Percentiles rank a stretch among this genome's conserved stretches.
Conservation (phyloP, 2,329 filamentous ascomycete genomes). For the Aspergillus fijiensis region DNA sequence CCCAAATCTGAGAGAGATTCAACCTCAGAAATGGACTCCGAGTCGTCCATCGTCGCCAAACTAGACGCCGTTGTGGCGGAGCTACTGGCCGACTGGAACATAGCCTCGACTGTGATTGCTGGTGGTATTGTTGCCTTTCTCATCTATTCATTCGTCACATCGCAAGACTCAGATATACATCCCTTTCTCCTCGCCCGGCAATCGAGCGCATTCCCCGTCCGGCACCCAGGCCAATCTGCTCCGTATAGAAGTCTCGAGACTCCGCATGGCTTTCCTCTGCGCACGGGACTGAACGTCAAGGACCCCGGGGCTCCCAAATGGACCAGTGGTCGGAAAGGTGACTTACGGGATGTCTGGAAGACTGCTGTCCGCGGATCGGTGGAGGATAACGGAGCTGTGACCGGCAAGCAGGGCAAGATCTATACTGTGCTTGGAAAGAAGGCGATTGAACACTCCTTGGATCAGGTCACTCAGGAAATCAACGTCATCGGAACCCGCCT, state of each 20-base stretch:
- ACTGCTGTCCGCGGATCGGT: conserved; percentile 64
- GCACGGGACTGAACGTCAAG: conserved; percentile 76
- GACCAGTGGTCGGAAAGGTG: conserved; percentile 78
- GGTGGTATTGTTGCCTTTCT: conserved; percentile 66
- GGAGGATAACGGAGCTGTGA: conserved; percentile 61
- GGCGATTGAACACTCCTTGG: conserved; percentile 68
- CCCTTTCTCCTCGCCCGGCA: conserved; percentile 87
- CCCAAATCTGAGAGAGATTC: conserved; percentile 2
- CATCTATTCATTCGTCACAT: conserved; percentile 68
- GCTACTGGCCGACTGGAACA: conserved; percentile 77
- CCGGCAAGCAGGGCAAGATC: conserved; percentile 66
- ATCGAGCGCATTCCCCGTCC: conserved; percentile 72
- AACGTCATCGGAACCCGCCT: conserved; percentile 80
- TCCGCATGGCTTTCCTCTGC: conserved; percentile 80
- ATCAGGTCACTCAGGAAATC: conserved; percentile 79
- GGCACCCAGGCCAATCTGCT: conserved; percentile 81
- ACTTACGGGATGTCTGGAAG: conserved; percentile 88
- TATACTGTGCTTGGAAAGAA: conserved; percentile 76
- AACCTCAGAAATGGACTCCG: conserved; percentile 38
- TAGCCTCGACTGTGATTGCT: conserved; percentile 71
- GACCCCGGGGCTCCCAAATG: conserved; percentile 77
- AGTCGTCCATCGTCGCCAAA: conserved; percentile 60
- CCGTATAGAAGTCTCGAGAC: conserved; percentile 80
- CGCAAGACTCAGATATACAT: conserved; percentile 83
- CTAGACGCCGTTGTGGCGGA: conserved; percentile 70